Base-by-base conservation (phyloP, 2,329 filamentous ascomycete genomes). In the Fusarium proliferatum region DNA sequence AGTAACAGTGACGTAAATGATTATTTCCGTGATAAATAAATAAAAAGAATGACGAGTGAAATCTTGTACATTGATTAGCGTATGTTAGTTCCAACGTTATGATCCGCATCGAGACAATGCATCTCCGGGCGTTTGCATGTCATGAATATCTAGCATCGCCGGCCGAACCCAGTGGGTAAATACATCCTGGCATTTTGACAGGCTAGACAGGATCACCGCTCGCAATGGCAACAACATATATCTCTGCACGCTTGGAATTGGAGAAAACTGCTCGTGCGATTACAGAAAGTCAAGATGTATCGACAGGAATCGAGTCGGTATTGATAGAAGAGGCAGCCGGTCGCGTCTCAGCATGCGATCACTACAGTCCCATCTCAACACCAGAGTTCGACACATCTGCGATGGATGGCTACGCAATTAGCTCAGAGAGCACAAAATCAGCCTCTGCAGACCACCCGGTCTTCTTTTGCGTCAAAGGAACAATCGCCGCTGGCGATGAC, bases 311-410 rank as follows among this genome's bases (percentile, higher is more conserved):
- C n/a, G 39, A 42, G 21, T n/a, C 15, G 6, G 39, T 42, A 9
- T 42, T 21, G 9, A 13, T 42, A 11, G 39, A 42, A 3, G 13
- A n/a, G 21, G 39, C 39, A n/a, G n/a, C 52, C 12, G 57, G 57
- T 3, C 57, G 57, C 9, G 26, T 60, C 9, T 49, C 57, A 15
- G 57, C 45, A 9, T 23, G 36, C 26, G 21, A 52, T 41, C 38
- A 60, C 12, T 38, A 3, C 15, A 52, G 57, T 1, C 36, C 57
- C 6, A 60, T 52, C 21, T 60, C 57, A 9, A 60, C 45, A 21
- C 57, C 57, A 19, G 45, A 60, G 28, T 60, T 60, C 9, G 57
- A 60, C 9, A 60, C 57, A 26, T 60, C 57, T 11, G 57, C 57
- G 10, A 60, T 60, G 57, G 57, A 60, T 10, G 57, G 57, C 11